Evolutionary conservation across 305 asterid species (phyloP).

Genomic region (Solanum aculeatissimum): DNA sequence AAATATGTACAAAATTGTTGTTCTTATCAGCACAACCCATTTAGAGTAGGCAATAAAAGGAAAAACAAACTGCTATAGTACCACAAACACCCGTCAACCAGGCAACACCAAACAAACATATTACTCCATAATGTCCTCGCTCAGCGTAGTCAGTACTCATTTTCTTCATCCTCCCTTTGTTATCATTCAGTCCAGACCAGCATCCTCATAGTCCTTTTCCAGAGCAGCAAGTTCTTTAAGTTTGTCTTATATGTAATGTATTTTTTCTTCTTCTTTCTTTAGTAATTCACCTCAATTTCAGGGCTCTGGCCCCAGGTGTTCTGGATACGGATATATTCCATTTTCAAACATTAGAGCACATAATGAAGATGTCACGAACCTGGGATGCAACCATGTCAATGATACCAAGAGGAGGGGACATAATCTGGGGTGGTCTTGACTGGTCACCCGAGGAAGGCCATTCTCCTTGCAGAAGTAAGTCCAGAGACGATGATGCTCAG

Average conservation of each 20-base stretch:
- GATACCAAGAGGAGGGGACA: conserved; percentile 92
- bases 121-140: neutral
- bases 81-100: neutral
- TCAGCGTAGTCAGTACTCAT: neutral
- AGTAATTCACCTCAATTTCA: conserved; percentile 11
- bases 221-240: neutral
- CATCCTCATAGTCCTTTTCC: neutral
- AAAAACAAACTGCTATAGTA: neutral
- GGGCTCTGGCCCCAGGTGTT: conserved; percentile 87
- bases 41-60: neutral
- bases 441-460: conserved; percentile 83
- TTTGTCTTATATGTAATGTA: neutral
- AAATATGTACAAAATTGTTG: neutral
- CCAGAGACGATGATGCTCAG: conserved; percentile 21
- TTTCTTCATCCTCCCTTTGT: neutral
- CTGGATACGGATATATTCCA: conserved; percentile 67
- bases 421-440: conserved; percentile 89
- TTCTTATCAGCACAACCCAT: neutral
- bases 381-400: conserved; percentile 97
- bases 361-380: conserved; percentile 89
- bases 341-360: conserved; percentile 69
- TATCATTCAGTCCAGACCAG: neutral
- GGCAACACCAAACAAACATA: neutral
- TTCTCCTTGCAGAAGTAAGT: conserved; percentile 41
- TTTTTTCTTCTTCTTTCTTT: neutral